Base-by-base conservation (phyloP, 805 yeast species). In the Starmera quercuum region DNA sequence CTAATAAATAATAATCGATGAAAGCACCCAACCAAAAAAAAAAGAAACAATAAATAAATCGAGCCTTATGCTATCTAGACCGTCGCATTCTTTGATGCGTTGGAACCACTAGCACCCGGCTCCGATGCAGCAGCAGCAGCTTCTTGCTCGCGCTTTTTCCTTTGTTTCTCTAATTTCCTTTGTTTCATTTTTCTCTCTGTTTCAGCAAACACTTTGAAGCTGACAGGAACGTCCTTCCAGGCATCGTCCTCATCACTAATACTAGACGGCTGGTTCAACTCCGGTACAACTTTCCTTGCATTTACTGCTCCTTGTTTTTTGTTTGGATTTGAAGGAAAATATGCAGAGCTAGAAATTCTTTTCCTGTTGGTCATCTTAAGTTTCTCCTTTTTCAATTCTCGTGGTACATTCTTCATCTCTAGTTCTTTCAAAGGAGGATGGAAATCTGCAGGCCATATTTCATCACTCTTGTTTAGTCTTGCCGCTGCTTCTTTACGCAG, bases 201-300 rank as follows among this genome's bases (percentile, higher is more conserved):
- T 45, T 82, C 81, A 2, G 95, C 86, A 64, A 88, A 90, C 5
- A 75, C 96, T 38, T 74, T 69, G 45, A 90, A 76, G 16, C 82
- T 76, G 11, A 80, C 66, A 7, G 95, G 95, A 34, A 88, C 79
- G 34, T 72, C 72, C 16, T 62, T 59, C 74, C 74, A 70, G 5
- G 62, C 71, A 20, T 68, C 72, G 5, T 64, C 70, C 6, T 61
- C 66, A 14, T 42, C 57, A 0, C 39, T 51, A 2, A 52, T 54
- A 1, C 45, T 48, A 11, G 44, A 46, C 16, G 30, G 31, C 20
- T 18, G 33, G 35, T 40, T 42, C 39, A 38, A 30, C 25, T 29
- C 29, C 36, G 31, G 41, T 31, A 38, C 44, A 30, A 44, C 42
- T 33, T 31, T 39, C 42, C 45, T 46, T 20, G 54, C 55, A 30